Base-by-base conservation (phyloP, 73 alveolate species). In the Paramecium tetraurelia region DNA sequence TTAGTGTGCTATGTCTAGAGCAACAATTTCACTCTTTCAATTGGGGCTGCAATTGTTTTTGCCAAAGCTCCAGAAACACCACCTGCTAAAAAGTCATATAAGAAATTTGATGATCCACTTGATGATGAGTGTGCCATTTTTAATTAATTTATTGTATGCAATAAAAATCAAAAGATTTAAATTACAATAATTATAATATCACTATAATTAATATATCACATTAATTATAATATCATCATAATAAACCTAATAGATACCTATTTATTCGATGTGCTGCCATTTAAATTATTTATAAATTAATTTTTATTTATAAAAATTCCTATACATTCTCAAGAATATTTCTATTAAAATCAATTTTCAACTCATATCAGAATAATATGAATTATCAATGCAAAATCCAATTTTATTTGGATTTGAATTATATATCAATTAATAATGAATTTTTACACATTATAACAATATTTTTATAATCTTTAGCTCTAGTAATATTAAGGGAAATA, bases 11-110 rank as follows among this genome's bases (percentile, higher is more conserved):
- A 92, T 22, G 89, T 92, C 75, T 96, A 94, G 27, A 95, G 92
- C 22, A 94, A 80, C 59, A 95, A 95, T 71, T 94, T 95, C 27
- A 96, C 96, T 94, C 97, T 95, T 85, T 96, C 99, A 29, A 95
- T 86, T 29, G 98, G 98, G 12, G 98, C 96, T 11, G 86, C 93
- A 58, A 85, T 69, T 9, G 98, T 96, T 48, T 96, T 96, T 2
- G 98, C 85, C 41, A 96, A 90, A 36, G 95, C 93, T 50, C 96
- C 95, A 4, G 97, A 63, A 22, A 96, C 7, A 9, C 97, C 97
- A 27, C 98, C 97, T 53, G 69, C 69, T 18, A 53, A 53, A 53
- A 53, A 53, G 69, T 53, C 69, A 53, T 18, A 53, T 53, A 53
- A 18, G 69, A 53, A 53, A 53, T 53, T 53, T 53, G 69, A 53